Percentiles rank a stretch among this genome's conserved stretches.
phyloP scores from a whole-genome alignment of 495 filamentous ascomycete species.

The Talaromyces ruber region DNA sequence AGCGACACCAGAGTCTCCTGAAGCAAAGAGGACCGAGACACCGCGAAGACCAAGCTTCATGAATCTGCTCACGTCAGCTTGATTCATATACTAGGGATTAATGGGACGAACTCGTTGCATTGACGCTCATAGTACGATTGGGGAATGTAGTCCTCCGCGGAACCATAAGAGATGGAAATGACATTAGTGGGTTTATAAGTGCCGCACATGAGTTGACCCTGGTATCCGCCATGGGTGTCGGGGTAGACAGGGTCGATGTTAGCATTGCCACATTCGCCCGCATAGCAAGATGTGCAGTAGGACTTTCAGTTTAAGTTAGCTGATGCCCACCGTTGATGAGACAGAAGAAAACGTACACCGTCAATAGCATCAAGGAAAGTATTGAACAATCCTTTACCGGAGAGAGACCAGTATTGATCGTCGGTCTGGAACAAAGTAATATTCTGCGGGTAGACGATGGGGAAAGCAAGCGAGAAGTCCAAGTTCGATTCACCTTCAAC shows the following conservation, averaged over 20 bases:
- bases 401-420: constrained; percentile 34
- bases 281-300: constrained; percentile 14
- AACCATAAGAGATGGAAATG: constrained; percentile 51
- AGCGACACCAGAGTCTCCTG: constrained; percentile 52
- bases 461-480: constrained; percentile 37
- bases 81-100: constrained; percentile 26
- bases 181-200: constrained; percentile 50
- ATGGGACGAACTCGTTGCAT: constrained; percentile 28
- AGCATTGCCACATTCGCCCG: constrained; percentile 10
- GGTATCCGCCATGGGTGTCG: constrained; percentile 44
- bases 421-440: constrained; percentile 50
- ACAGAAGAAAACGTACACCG: constrained; percentile 15
- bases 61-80: constrained; percentile 53
- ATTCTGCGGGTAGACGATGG: constrained; percentile 44
- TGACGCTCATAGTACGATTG: constrained; percentile 46
- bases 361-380: constrained; percentile 51
- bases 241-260: constrained; percentile 45
- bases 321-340: neutral
- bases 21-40: constrained; percentile 51
- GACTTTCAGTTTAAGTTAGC: neutral
- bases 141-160: constrained; percentile 42
- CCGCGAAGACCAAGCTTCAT: constrained; percentile 62
- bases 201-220: constrained; percentile 52
- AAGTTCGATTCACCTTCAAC: constrained; percentile 36
- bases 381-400: constrained; percentile 31